Percentiles rank a stretch among this genome's conserved stretches.
Evolutionary conservation across 176 grass and related monocot species (phyloP).

Genomic region (Phoenix roebelenii): DNA sequence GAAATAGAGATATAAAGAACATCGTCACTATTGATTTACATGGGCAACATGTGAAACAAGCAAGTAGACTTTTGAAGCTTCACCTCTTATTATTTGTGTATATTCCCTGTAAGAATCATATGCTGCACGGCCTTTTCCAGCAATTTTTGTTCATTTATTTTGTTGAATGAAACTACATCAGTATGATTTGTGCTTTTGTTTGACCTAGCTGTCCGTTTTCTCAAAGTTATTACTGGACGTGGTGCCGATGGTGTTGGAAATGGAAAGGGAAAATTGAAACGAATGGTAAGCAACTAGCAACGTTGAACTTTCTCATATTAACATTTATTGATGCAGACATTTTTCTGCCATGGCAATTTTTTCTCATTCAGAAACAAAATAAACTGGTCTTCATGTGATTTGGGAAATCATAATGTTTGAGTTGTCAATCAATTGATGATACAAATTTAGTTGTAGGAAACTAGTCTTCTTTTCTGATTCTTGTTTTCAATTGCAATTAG

Average conservation of each 20-base stretch:
- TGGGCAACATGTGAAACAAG: slow-evolving; percentile 85
- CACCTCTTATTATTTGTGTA: slow-evolving; percentile 63
- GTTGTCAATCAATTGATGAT: too few relatives aligned
- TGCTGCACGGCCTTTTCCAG: background rate
- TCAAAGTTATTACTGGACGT: slow-evolving; percentile 91
- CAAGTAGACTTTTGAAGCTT: slow-evolving; percentile 71
- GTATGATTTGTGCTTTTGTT: slow-evolving; percentile 12
- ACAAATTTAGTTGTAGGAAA: too few relatives aligned
- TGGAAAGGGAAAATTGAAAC: slow-evolving; percentile 72
- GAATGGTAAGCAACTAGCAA: slow-evolving; percentile 38
- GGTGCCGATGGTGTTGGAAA: slow-evolving; percentile 64
- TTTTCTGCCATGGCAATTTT: too few relatives aligned
- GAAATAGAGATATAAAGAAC: slow-evolving; percentile 83
- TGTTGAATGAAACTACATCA: background rate
- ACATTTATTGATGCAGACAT: too few relatives aligned
- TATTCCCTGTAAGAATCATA: slow-evolving; percentile 63
- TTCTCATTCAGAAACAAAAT: too few relatives aligned
- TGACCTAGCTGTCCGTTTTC: slow-evolving; percentile 43
- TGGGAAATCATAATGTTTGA: too few relatives aligned
- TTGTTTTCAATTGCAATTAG: too few relatives aligned
- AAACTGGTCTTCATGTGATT: too few relatives aligned
- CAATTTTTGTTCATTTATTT: background rate
- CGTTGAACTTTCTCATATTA: too few relatives aligned
- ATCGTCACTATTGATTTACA: slow-evolving; percentile 87
- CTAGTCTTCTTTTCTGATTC: too few relatives aligned